Evolutionary conservation across 139 green algal genomes (phyloP), one percentile per base, ranked within the genome.

Genomic region (Auxenochlorella protothecoides): DNA sequence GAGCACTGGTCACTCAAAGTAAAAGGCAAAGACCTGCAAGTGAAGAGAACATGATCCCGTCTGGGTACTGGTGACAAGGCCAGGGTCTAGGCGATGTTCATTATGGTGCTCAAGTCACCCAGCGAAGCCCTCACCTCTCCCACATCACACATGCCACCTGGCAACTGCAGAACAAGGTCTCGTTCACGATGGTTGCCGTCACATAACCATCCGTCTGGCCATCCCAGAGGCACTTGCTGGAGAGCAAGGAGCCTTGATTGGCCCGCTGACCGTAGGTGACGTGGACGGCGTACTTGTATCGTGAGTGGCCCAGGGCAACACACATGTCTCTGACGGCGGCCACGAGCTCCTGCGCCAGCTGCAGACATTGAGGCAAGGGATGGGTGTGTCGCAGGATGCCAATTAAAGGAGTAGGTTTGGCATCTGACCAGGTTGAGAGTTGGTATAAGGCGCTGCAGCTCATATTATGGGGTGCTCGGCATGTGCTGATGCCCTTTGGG

Each of bases 171-270:
- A 90, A 93, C 5, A 94, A 68, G 66, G 68, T 88, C 60, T 94
- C 89, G 71, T 88, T 92, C 72, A 92, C 83, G 70, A 89, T 92
- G 55, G 81, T 81, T 70, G 90, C 87, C 2, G 80, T 88, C 2
- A 86, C 89, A 27, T 84, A 92, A 79, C 80, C 87, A 79, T 96
- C 89, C 2, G 80, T 84, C 55, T 77, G 71, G 44, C 83, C 86
- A 77, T 93, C 88, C 91, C 91, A 97, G 53, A 97, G 76, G 79
- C 91, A 96, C 2, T 88, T 79, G 5, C 84, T 92, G n/a, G 86
- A 83, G 52, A 91, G 81, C 10, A 85, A 79, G 85, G 92, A 89
- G 7, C 82, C 85, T 78, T 96, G 90, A 3, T 88, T 89, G 62
- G 81, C 84, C 73, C 93, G 92, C 83, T 97, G 85, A 1, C 90